Base-by-base conservation (phyloP, 441 rosid species). In the Euphorbia corollata region DNA sequence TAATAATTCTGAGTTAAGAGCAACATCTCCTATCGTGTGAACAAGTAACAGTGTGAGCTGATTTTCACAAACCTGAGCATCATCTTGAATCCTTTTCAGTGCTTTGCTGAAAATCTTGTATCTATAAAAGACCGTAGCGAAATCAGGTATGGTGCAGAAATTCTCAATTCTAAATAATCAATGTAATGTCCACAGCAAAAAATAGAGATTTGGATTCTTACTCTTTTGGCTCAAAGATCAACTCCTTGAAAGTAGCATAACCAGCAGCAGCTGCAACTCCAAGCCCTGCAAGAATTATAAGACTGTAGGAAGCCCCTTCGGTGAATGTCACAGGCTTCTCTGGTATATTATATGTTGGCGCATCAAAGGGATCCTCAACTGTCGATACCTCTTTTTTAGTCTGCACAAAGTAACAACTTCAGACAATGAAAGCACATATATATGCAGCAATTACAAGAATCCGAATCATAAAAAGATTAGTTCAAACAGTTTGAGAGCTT, bases 151-250 rank as follows among this genome's bases (percentile, higher is more conserved):
- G 38, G 30, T 24, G 36, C n/a, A 56, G 18, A 56, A 10, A 23
- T 59, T 8, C 62, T 34, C 32, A 4, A 27, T 27, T 27, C 32
- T 4, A 27, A 27, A 27, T 32, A 34, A 15, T 59, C n/a, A 16
- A 32, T 18, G 63, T 10, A 43, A 61, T n/a, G 48, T 32, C 67
- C 65, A 18, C 67, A 64, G 50, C 70, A 61, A 76, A 73, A 61
- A 71, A 61, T 23, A 61, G 8, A 45, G 27, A 71, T 71, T 6
- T 47, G 23, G 73, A 48, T 62, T 69, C 92, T 76, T 84, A 91
- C 99, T 94, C 97, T 82, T 87, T 91, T 71, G 99, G 97, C 76
- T 94, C 85, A 81, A 94, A 87, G 78, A 94, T 84, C 75, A 94
- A 88, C 74, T 94, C 98, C 76, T 84, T 88, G 73, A 91, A 89